Evolutionary conservation across 345 rosid species (phyloP).

Genomic region (Populus deltoides): DNA sequence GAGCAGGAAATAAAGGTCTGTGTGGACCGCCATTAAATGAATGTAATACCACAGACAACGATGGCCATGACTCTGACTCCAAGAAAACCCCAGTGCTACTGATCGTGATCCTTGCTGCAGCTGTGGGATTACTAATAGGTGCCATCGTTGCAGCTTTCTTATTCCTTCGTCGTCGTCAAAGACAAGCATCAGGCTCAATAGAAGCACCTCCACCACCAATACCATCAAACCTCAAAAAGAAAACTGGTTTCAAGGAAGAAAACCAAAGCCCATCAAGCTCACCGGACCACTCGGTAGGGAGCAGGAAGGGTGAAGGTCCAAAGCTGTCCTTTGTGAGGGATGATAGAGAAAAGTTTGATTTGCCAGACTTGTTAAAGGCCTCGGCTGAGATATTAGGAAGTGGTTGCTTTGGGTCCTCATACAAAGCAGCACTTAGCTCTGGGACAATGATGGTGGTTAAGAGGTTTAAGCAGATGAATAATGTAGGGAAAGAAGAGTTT

Average conservation of each 20-base stretch:
- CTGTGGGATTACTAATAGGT: constrained; percentile 5
- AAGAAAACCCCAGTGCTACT: constrained; percentile 13
- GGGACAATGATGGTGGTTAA: constrained; percentile 78
- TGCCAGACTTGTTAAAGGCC: constrained; percentile 72
- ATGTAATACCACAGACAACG: background rate
- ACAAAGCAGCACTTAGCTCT: constrained; percentile 50
- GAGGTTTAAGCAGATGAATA: constrained; percentile 84
- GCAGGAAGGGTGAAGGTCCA: constrained; percentile 30
- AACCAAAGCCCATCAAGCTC: constrained; percentile 15
- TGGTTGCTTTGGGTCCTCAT: constrained; percentile 80
- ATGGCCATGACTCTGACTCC: background rate
- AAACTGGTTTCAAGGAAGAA: constrained; percentile 35
- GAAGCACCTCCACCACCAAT: constrained; percentile 34
- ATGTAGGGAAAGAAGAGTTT: constrained; percentile 69
- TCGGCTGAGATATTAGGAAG: constrained; percentile 90
- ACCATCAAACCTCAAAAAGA: constrained; percentile 46
- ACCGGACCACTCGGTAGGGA: constrained; percentile 19
- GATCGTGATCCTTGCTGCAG: constrained; percentile 25
- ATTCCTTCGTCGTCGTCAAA: constrained; percentile 16
- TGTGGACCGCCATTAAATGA: constrained; percentile 57
- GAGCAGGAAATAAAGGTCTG: constrained; percentile 63
- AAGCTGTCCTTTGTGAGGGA: constrained; percentile 66
- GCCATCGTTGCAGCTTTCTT: constrained; percentile 18
- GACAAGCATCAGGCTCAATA: constrained; percentile 12
- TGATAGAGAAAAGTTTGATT: constrained; percentile 64